A percentile compares a stretch with the other conserved stretches of the same genome.
Conservation (phyloP, 257 asterid species). For the Nicotiana paniculata region DNA sequence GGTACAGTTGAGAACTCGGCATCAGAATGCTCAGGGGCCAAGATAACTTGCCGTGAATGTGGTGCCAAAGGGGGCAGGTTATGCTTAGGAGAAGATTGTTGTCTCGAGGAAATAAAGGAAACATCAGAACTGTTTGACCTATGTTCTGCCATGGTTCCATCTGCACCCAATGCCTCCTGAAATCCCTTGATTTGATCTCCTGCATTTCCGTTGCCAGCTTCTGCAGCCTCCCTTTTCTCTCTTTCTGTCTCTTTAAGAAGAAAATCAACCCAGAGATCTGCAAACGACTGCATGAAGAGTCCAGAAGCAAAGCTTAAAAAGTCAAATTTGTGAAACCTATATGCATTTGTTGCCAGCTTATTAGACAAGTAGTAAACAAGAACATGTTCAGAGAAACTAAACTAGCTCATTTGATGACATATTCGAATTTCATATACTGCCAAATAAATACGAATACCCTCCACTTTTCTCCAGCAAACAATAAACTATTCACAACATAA, state of each 20-base stretch:
- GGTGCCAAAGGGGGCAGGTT: slow-evolving; percentile 29
- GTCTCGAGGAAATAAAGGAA: slow-evolving; percentile 21
- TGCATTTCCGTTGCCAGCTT: slow-evolving; percentile 25
- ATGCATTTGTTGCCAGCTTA: background rate
- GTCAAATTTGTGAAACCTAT: background rate
- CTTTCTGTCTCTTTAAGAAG: slow-evolving; percentile 83
- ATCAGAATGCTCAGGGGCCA: slow-evolving; percentile 41
- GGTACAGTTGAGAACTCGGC: slow-evolving; percentile 92
- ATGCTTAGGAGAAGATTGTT: slow-evolving; percentile 35
- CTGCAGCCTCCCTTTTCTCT: slow-evolving; percentile 56
- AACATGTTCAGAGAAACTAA: background rate
- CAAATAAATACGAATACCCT: background rate
- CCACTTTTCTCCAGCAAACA: background rate
- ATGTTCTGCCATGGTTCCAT: slow-evolving; percentile 28
- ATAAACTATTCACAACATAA: background rate
- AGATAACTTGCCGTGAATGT: slow-evolving; percentile 30
- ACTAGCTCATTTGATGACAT: background rate
- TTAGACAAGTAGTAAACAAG: background rate
- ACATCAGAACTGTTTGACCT: slow-evolving; percentile 11
- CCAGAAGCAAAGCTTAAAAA: background rate
- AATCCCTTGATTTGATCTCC: slow-evolving; percentile 32
- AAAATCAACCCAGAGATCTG: slow-evolving; percentile 98
- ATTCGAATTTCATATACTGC: background rate
- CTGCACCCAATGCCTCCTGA: slow-evolving; percentile 14
- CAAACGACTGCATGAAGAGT: slow-evolving; percentile 57